Evolutionary conservation across 2,329 filamentous ascomycete genomes (phyloP), one percentile per base, ranked within the genome.

Genomic region (Botrytis paeoniae): DNA sequence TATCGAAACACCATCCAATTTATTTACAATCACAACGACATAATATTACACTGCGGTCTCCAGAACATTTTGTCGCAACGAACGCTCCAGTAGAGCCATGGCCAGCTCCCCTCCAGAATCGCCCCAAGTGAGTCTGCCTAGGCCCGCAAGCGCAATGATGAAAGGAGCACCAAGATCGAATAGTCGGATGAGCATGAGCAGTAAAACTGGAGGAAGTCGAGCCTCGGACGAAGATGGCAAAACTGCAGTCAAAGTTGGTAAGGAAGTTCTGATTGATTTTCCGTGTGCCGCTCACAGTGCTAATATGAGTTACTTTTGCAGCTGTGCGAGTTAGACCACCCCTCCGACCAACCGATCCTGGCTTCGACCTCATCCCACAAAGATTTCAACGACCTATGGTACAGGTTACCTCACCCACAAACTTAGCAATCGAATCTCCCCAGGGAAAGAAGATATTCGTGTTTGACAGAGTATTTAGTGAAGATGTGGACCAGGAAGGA

Each of bases 221-320:
- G 91, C 92, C 37, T 97, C 94, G 0, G 95, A 98, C 79, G 95
- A 98, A 78, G 95, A 97, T 82, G 88, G 88, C 75, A 95, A 93
- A 82, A 97, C 95, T 10, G 93, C 95, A 39, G 95, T 98, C 84
- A 96, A 93, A 95, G 95, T 98, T 81, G 95, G 95, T 98, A 89
- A 79, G 94, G 92, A 69, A 48, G 25, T 45, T 29, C 29, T 45
- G 29, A 37, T 70, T 62, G 20, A 54, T 37, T 14, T 32, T 61
- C 22, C 29, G 35, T 48, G 37, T 54, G 37, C n/a, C 45, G n/a
- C n/a, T 32, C 41, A 66, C n/a, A 51, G 70, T 18, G 68, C 37
- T 71, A 72, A 72, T 39, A n/a, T 25, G 69, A 75, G 71, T 72
- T 61, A 37, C 60, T 74, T 48, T 66, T 73, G 32, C 82, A 98